These are phyloP conservation scores for Meripilus lineatus DNA, from an alignment of 1,284 basidiomycete species.

Conservation along the genomic window DNA sequence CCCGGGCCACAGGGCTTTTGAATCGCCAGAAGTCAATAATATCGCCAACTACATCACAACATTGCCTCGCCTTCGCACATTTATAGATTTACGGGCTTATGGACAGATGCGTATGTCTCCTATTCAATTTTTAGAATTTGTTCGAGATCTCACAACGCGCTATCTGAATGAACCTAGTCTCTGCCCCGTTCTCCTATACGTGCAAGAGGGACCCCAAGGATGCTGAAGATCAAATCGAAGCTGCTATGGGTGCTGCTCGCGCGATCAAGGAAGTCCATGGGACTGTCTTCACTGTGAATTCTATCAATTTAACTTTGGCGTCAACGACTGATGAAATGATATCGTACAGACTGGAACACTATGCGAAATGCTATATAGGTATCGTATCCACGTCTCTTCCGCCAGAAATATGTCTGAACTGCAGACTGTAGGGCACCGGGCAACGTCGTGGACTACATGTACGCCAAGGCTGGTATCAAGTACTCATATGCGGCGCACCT, in stretches of 20 bases:
- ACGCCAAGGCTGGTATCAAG: slow-evolving; percentile 58
- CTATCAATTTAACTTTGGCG: background rate
- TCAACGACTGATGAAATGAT: background rate
- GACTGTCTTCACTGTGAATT: slow-evolving; percentile 41
- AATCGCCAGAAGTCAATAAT: slow-evolving; percentile 72
- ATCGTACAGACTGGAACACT: slow-evolving; percentile 55
- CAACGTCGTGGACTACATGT: slow-evolving; percentile 77
- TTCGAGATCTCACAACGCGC: background rate
- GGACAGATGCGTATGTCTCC: slow-evolving; percentile 73
- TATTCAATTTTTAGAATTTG: background rate
- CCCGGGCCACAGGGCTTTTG: slow-evolving; percentile 67
- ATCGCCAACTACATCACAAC: slow-evolving; percentile 66
- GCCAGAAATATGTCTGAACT: too few relatives aligned
- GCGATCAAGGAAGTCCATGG: slow-evolving; percentile 60
- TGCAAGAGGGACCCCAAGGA: slow-evolving; percentile 68
- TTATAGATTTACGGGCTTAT: slow-evolving; percentile 78
- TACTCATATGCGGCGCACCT: slow-evolving; percentile 78
- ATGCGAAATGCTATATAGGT: slow-evolving; percentile 65
- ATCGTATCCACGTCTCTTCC: slow-evolving; percentile 16
- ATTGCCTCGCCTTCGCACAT: slow-evolving; percentile 49
- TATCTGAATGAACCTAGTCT: too few relatives aligned
- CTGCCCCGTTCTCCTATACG: slow-evolving; percentile 69
- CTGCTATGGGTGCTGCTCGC: slow-evolving; percentile 64
- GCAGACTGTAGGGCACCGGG: slow-evolving; percentile 49
- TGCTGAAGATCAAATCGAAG: slow-evolving; percentile 80